Evolutionary conservation across 2,329 filamentous ascomycete species (phyloP), one percentile per base, ranked within the genome.

Genomic region (Sarocladiaceae sp.): DNA sequence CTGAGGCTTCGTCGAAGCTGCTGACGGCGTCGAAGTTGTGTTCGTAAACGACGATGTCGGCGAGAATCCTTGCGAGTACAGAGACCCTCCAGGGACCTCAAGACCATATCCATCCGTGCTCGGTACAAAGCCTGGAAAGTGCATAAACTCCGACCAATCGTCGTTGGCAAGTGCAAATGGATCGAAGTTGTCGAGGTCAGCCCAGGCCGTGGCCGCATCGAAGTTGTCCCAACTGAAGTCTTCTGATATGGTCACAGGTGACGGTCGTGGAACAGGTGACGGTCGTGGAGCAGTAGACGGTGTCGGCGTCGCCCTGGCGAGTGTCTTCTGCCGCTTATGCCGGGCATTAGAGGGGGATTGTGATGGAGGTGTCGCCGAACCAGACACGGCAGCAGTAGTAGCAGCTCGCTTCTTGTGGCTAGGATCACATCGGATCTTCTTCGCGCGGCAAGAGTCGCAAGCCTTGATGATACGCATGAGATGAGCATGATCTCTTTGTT

Each of bases 401-500:
- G 64, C 60, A 16, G 58, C 51, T 21, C 66, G 61, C 64, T 71
- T 72, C 67, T 71, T 76, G 59, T 81, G 76, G 61, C 71, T 76
- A 2, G 77, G 77, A 51, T 79, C 75, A 56, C 77, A 81, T 35
- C 77, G 72, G 32, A 76, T 69, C 72, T 83, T 83, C 71, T 81
- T 83, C 58, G 66, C 69, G 48, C 70, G 67, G 65, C 80, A 83
- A 48, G 68, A 66, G 33, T 80, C 74, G 57, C 80, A 83, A n/a
- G 80, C 80, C 64, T 82, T 82, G 58, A 82, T 77, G 56, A 80
- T 78, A 48, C 80, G 69, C 76, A 83, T 83, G 37, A 82, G 63
- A 52, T 82, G 78, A 5, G 80, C 80, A 55, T 82, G 80, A 44
- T 82, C 78, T 26, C 80, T 72, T 66, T 83, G 79, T 66, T 82